Evolutionary conservation across 2,329 filamentous ascomycete genomes (phyloP).

Genomic region (Botrytis medusae): DNA sequence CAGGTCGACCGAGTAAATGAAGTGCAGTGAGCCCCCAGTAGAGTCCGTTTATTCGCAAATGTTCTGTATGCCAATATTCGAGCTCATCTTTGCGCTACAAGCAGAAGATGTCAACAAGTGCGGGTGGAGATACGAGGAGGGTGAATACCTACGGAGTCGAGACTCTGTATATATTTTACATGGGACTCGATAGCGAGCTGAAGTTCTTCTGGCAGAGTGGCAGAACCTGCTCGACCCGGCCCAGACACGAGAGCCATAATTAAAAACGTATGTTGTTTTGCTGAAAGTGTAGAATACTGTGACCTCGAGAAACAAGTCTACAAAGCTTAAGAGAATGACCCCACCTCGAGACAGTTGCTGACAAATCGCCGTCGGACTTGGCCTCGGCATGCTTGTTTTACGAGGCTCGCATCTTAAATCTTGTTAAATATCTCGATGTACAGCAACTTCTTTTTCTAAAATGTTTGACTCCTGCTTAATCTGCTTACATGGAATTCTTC

Average conservation of each 20-base stretch:
- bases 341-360: background rate
- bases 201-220: constrained; percentile 37
- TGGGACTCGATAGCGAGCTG: constrained; percentile 53
- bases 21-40: constrained; percentile 95
- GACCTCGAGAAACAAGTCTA: background rate
- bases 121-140: constrained; percentile 26
- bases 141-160: constrained; percentile 69
- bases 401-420: background rate
- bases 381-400: background rate
- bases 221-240: constrained; percentile 34
- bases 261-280: background rate
- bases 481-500: background rate
- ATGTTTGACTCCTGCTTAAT: background rate
- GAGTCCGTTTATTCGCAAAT: constrained; percentile 89
- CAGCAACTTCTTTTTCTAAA: background rate
- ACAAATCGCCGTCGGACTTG: background rate
- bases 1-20: constrained; percentile 77
- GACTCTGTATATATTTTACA: constrained; percentile 87
- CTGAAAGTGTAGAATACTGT: background rate
- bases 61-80: constrained; percentile 97
- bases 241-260: constrained; percentile 40
- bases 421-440: background rate
- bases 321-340: background rate
- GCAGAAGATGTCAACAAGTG: constrained; percentile 38
- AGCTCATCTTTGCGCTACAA: constrained; percentile 82